Evolutionary conservation across 192 early-diverging fungal genomes (phyloP), one percentile per base, ranked within the genome.

Genomic region (Lunasporangiospora selenospora): DNA sequence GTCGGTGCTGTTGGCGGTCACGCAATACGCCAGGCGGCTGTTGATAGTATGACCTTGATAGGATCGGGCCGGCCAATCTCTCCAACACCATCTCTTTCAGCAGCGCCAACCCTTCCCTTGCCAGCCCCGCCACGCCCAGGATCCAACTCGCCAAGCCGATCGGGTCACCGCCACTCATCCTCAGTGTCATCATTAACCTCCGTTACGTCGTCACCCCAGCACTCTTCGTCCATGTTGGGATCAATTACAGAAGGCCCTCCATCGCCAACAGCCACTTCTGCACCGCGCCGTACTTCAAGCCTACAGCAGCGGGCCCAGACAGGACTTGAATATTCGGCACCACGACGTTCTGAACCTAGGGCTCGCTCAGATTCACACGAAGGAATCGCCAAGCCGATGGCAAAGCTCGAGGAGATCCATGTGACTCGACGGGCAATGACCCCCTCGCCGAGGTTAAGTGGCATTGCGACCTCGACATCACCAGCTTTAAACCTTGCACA

Each of bases 31-130:
- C 1, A 3, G 0, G 13, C 30, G 6, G 13, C 30, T 8, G 24
- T 27, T 1, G 54, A 42, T 18, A 26, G n/a, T n/a, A n/a, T n/a
- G n/a, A n/a, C n/a, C n/a, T n/a, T 40, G 39, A 6, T 13, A n/a
- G n/a, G 19, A 0, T 37, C 47, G 10, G 58, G 23, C 54, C 51
- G 58, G 33, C 58, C 67, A 10, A 37, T 61, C 10, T 70, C 67
- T 0, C 67, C 67, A 23, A 47, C 45, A 6, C 67, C 67, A 19
- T 60, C 57, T 3, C 23, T 60, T 3, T 32, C 57, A 0, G 30
- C 50, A 23, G 67, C 67, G 31, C 67, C 67, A 2, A 70, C 57
- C 24, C 57, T 50, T 8, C 67, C 67, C 16, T 31, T 70, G 34
- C 67, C 67, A 31, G 52, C 60, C 15, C 67, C 53, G 18, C 67